phyloP scores from a whole-genome alignment of 305 asterid species.

The Solanum hybrid region DNA sequence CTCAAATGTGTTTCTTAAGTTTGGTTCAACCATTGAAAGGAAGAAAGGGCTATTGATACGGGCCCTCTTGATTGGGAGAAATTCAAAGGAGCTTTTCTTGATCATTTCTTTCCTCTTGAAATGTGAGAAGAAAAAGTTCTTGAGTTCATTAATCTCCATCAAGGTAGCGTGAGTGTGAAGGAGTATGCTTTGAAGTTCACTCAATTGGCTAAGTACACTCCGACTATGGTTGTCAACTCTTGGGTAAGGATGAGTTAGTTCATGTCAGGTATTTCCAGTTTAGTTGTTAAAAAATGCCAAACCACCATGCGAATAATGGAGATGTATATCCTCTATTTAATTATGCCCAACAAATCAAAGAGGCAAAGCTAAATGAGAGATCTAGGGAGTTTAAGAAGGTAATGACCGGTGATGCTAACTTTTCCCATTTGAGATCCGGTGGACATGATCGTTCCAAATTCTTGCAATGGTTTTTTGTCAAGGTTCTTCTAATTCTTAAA shows the following conservation, averaged over 20 bases:
- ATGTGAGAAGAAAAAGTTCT: background rate
- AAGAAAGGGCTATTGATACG: background rate
- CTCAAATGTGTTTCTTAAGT: background rate
- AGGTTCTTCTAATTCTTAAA: background rate
- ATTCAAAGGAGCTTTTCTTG: background rate
- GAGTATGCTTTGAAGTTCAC: background rate
- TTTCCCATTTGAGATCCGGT: background rate
- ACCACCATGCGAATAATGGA: background rate
- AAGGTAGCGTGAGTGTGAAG: background rate
- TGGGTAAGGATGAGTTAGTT: background rate
- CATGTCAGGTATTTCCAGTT: background rate
- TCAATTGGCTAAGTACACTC: background rate
- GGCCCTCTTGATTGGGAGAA: background rate
- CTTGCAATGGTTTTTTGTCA: background rate
- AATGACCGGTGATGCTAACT: background rate
- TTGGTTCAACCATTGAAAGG: background rate
- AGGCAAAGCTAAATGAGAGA: background rate
- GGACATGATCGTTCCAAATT: background rate
- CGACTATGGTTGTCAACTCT: background rate
- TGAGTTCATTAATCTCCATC: background rate
- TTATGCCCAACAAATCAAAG: background rate
- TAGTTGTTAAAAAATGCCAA: background rate
- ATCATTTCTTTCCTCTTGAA: background rate
- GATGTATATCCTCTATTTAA: too few species aligned
- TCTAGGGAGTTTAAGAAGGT: background rate